Evolutionary conservation across 192 early-diverging fungal species (phyloP), one percentile per base, ranked within the genome.

Genomic region (Dimargaris cristalligena): DNA sequence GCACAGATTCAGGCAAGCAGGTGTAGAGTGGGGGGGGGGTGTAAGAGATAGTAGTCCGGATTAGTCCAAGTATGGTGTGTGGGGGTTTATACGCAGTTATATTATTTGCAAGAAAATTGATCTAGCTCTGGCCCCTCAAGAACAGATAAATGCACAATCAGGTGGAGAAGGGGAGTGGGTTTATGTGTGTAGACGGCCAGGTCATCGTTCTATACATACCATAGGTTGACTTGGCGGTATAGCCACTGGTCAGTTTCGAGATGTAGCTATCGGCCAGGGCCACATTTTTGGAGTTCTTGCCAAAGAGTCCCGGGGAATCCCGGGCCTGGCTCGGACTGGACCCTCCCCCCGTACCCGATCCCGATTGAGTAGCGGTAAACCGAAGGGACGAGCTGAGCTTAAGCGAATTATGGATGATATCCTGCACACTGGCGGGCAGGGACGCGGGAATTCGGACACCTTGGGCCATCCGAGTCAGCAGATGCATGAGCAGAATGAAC

Each of bases 191-290:
- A n/a, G n/a, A n/a, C n/a, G n/a, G n/a, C n/a, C n/a, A n/a, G n/a
- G n/a, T n/a, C n/a, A n/a, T 67, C 61, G 64, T 68, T n/a, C 68
- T 71, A 34, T 68, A 71, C n/a, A 70, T 71, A 52, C 69, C 68
- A 34, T 67, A 71, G 6, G 38, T 41, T 6, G 38, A 41, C 38
- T 41, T 41, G 38, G 38, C 38, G 38, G 8, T 16, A 16, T 41
- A 41, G 8, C 8, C 16, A 2, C 64, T 65, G 59, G 66, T 67
- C 46, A 74, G 65, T 61, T 74, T 74, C 13, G 69, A 71, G 44
- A 71, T 54, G 41, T 74, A 74, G 60, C 73, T 71, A 33, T 74
- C 73, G 0, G 73, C 73, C 58, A 74, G 52, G 1, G 73, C 69
- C 44, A 71, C 73, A 44, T 71, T 74, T 0, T 62, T 61, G 2